phyloP scores from a whole-genome alignment of 306 rosid species.

The Cicer chorassanicum region DNA sequence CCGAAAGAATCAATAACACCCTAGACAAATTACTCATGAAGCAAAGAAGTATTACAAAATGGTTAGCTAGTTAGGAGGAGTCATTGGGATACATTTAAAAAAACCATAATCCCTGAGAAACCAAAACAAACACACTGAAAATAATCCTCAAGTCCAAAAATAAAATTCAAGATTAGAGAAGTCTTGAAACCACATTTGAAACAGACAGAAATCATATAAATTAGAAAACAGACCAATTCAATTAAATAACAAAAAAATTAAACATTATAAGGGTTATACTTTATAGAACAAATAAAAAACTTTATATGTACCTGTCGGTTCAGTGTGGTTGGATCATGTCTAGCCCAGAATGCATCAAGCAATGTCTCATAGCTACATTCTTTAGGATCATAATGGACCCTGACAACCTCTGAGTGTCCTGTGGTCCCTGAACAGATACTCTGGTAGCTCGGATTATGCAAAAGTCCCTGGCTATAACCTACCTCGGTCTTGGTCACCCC shows the following conservation, averaged over 20 bases:
- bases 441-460: slow-evolving; percentile 75
- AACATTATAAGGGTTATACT: not conserved
- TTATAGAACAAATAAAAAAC: not conserved
- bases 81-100: not conserved
- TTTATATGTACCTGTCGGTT: slow-evolving; percentile 73
- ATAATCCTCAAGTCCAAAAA: not conserved
- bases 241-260: not conserved
- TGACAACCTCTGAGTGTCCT: slow-evolving; percentile 77
- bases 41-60: slow-evolving; percentile 4
- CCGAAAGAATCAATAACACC: not conserved
- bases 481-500: slow-evolving; percentile 88
- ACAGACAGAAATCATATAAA: slow-evolving; percentile 12
- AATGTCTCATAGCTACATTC: slow-evolving; percentile 66
- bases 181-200: slow-evolving; percentile 17
- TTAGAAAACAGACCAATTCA: slow-evolving; percentile 20
- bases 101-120: not conserved
- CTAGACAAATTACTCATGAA: slow-evolving; percentile 33
- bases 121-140: slow-evolving; percentile 8
- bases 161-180: slow-evolving; percentile 18
- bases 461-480: slow-evolving; percentile 76
- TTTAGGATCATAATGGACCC: slow-evolving; percentile 83
- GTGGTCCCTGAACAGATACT: slow-evolving; percentile 73
- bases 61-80: not conserved
- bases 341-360: slow-evolving; percentile 74
- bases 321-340: slow-evolving; percentile 83